phyloP scores from a whole-genome alignment of 495 filamentous ascomycete genomes.

The Neurospora sp. region DNA sequence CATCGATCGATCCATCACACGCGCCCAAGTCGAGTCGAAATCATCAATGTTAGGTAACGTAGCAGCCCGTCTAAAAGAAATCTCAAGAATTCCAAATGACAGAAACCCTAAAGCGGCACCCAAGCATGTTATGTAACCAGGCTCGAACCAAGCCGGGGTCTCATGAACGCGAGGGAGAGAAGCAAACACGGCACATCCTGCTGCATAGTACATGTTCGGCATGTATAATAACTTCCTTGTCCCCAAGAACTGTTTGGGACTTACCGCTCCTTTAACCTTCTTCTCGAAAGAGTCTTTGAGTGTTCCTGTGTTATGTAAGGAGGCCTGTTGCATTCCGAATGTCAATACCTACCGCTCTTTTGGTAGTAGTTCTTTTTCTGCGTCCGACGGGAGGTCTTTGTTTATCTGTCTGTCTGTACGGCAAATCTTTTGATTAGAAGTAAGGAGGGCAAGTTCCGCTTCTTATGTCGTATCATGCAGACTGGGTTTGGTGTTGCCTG shows the following conservation, averaged over 20 bases:
- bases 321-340: not conserved
- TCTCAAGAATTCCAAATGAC: not conserved
- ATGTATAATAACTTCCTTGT: not conserved
- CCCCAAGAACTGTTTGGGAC: not conserved
- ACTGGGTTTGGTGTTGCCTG: not conserved
- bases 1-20: not conserved
- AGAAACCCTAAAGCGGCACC: not conserved
- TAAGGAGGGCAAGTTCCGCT: not conserved
- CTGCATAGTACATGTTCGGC: not conserved
- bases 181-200: not conserved
- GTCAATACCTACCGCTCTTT: not conserved
- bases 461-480: not conserved
- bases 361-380: not conserved
- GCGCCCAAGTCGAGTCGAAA: not conserved
- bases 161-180: not conserved
- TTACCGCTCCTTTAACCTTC: not conserved
- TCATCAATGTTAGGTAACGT: not conserved
- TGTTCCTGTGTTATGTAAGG: not conserved
- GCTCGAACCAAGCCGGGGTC: not conserved
- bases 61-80: not conserved
- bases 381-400: not conserved
- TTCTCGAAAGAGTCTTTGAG: not conserved
- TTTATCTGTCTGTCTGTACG: not conserved
- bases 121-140: not conserved
- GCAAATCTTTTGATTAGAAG: not conserved